Evolutionary conservation across 257 asterid genomes (phyloP).

Genomic region (Solanum chilense): DNA sequence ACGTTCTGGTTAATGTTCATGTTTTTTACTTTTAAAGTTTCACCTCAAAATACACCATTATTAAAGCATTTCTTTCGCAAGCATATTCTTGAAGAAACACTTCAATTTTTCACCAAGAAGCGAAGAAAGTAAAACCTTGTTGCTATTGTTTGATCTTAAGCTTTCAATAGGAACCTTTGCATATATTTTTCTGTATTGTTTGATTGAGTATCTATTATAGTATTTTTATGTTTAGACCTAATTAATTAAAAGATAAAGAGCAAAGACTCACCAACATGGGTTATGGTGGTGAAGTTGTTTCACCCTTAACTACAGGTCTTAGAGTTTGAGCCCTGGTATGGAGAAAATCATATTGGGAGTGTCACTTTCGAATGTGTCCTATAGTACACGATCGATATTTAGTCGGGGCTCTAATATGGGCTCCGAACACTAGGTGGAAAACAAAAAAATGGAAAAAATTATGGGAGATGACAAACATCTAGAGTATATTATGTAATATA

Average conservation of each 20-base stretch:
- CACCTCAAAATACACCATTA: neutral
- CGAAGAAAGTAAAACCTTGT: neutral
- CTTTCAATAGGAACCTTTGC: neutral
- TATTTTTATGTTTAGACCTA: neutral
- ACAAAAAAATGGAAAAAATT: no score
- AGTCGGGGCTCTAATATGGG: neutral
- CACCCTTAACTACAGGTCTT: neutral
- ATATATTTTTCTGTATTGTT: neutral
- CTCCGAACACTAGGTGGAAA: neutral
- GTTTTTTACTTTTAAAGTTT: no score
- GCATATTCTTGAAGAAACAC: neutral
- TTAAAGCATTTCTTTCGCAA: neutral
- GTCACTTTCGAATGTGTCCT: neutral
- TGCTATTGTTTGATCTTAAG: neutral
- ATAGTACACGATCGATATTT: neutral
- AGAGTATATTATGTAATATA: no score
- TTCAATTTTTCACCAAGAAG: neutral
- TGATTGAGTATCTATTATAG: neutral
- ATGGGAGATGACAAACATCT: no score
- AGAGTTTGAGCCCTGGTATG: no score
- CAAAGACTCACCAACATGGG: no score
- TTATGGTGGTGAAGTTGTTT: neutral
- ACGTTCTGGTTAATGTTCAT: neutral
- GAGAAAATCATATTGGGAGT: neutral
- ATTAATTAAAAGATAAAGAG: no score